A percentile compares a stretch with the other conserved stretches of the same genome.
Conservation (phyloP, 345 rosid genomes). For the Pistacia atlantica region DNA sequence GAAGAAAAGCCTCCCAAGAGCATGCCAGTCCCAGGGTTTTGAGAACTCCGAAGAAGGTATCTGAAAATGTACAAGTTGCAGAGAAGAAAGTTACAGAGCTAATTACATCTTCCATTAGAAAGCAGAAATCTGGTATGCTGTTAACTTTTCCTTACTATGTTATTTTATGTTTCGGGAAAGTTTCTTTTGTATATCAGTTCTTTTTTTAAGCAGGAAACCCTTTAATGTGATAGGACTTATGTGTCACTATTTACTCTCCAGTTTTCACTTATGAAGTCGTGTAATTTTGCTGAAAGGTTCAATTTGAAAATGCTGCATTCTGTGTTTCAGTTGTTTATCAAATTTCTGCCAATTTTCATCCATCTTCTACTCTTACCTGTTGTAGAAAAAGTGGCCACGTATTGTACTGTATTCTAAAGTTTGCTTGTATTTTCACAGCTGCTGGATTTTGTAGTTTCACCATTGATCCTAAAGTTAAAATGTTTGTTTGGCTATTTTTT, state of each 20-base stretch:
- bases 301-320: neutral
- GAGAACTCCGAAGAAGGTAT: slow-evolving; percentile 49
- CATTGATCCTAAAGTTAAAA: neutral
- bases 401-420: neutral
- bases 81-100: slow-evolving; percentile 56
- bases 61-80: slow-evolving; percentile 51
- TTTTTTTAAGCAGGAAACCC: neutral
- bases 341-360: neutral
- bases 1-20: slow-evolving; percentile 54
- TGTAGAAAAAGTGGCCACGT: neutral
- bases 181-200: neutral
- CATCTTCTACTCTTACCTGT: neutral
- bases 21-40: slow-evolving; percentile 47
- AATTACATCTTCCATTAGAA: slow-evolving; percentile 69
- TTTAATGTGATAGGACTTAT: neutral
- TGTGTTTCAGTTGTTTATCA: neutral
- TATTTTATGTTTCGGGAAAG: neutral
- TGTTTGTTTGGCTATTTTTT: neutral
- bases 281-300: slow-evolving; percentile 1
- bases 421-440: neutral
- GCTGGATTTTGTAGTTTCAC: neutral
- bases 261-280: neutral
- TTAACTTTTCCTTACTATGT: neutral
- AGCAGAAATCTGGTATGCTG: slow-evolving; percentile 48
- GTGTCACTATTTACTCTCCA: neutral